Conservation (phyloP, 495 filamentous ascomycete genomes). For the Trypethelium eluteriae region DNA sequence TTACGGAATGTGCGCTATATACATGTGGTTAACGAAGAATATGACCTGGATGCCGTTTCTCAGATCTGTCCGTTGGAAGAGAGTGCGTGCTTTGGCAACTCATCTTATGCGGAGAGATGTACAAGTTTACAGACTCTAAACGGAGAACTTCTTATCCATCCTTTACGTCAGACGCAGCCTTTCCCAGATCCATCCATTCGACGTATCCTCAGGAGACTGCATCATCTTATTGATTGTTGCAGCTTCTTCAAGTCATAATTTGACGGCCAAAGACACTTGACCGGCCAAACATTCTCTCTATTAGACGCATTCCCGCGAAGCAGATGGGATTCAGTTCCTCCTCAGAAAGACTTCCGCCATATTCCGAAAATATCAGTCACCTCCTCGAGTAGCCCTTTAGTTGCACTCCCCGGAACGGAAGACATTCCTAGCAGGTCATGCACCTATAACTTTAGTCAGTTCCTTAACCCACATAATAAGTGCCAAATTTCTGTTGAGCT, state of each 20-base stretch:
- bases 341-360: neutral
- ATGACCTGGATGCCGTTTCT: too few relatives aligned
- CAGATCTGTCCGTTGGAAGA: too few relatives aligned
- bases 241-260: neutral
- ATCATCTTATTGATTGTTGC: too few relatives aligned
- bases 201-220: too few relatives aligned
- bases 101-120: too few relatives aligned
- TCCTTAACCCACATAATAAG: neutral
- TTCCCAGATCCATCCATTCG: too few relatives aligned
- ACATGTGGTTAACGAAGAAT: too few relatives aligned
- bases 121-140: too few relatives aligned
- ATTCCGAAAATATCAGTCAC: neutral
- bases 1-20: too few relatives aligned
- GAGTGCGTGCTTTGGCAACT: too few relatives aligned
- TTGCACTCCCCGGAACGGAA: neutral
- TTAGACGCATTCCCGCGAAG: neutral
- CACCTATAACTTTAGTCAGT: neutral
- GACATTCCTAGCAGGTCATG: neutral
- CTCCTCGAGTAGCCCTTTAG: neutral
- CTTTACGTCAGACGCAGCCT: too few relatives aligned
- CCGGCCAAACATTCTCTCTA: neutral
- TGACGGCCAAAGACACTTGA: neutral
- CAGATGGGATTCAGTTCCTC: neutral
- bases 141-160: too few relatives aligned
- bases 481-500: neutral